Conservation (phyloP, 495 filamentous ascomycete genomes). For the Aspergillus bridgeri region DNA sequence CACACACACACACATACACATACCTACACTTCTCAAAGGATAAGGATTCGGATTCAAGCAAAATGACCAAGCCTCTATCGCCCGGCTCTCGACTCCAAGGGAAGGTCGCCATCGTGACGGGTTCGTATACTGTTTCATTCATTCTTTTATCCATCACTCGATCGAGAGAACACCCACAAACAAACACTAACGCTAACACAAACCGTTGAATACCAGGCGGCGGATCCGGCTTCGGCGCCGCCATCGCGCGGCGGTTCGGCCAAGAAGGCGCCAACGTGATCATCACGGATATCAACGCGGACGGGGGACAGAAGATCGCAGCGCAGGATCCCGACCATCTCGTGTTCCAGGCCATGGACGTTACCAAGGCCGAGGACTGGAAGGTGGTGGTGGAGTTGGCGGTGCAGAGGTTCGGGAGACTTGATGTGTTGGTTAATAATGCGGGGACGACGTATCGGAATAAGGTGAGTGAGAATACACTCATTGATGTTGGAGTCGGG, state of each 20-base stretch:
- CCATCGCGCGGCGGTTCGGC: constrained; percentile 54
- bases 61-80: constrained; percentile 13
- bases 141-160: background rate
- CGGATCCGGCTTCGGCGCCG: constrained; percentile 58
- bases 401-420: constrained; percentile 43
- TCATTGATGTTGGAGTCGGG: too few species aligned
- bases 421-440: constrained; percentile 66
- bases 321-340: constrained; percentile 36
- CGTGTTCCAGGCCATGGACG: constrained; percentile 48
- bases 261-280: constrained; percentile 57
- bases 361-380: constrained; percentile 51
- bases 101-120: constrained; percentile 94
- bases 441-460: constrained; percentile 68
- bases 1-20: too few species aligned
- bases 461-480: constrained; percentile 54
- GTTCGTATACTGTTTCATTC: constrained; percentile 28
- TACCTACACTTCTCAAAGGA: too few species aligned
- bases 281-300: constrained; percentile 56
- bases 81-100: constrained; percentile 55
- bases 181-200: too few species aligned
- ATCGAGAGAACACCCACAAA: too few species aligned
- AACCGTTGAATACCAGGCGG: constrained; percentile 34
- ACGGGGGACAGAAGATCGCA: constrained; percentile 47
- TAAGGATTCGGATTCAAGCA: too few species aligned
- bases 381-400: constrained; percentile 42